phyloP scores from a whole-genome alignment of 805 yeast genomes.

The Cyberlindnera suaveolens region DNA sequence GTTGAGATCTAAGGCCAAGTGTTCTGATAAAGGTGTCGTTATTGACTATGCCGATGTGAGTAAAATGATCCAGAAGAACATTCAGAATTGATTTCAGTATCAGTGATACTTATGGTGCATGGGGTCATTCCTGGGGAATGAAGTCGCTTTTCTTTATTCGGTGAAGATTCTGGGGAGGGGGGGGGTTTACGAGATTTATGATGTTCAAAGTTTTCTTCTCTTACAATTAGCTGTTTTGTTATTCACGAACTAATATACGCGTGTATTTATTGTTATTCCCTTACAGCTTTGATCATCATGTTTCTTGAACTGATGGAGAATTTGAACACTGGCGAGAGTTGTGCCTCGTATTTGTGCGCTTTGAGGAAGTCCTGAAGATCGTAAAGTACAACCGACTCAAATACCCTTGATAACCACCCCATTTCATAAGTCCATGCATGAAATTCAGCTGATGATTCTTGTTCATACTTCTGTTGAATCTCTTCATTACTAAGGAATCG shows the following conservation, averaged over 20 bases:
- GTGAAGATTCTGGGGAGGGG: too few relatives aligned
- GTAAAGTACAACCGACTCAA: constrained; percentile 1
- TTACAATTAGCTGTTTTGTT: too few relatives aligned
- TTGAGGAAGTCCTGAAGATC: neutral
- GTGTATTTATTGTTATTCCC: too few relatives aligned
- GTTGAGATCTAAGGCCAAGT: constrained; percentile 86
- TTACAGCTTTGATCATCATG: neutral
- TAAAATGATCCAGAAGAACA: constrained; percentile 29
- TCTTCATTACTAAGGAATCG: constrained; percentile 4
- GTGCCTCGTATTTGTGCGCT: neutral
- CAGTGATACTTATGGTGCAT: neutral
- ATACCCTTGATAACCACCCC: neutral
- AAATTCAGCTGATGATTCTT: neutral
- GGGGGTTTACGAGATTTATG: too few relatives aligned
- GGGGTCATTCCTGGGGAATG: too few relatives aligned
- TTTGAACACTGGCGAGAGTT: neutral
- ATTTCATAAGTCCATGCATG: neutral
- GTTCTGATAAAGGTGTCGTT: constrained; percentile 90
- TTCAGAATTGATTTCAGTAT: neutral
- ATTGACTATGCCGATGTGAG: constrained; percentile 78
- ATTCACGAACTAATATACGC: too few relatives aligned
- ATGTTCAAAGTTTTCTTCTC: too few relatives aligned
- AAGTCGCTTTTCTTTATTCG: too few relatives aligned
- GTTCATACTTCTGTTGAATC: neutral
- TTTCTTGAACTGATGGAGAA: constrained; percentile 4